A percentile compares a stretch with the other conserved stretches of the same genome.
These are phyloP conservation scores for Candida arabinofermentans DNA, from an alignment of 805 yeast genomes.

Conservation along the genomic window DNA sequence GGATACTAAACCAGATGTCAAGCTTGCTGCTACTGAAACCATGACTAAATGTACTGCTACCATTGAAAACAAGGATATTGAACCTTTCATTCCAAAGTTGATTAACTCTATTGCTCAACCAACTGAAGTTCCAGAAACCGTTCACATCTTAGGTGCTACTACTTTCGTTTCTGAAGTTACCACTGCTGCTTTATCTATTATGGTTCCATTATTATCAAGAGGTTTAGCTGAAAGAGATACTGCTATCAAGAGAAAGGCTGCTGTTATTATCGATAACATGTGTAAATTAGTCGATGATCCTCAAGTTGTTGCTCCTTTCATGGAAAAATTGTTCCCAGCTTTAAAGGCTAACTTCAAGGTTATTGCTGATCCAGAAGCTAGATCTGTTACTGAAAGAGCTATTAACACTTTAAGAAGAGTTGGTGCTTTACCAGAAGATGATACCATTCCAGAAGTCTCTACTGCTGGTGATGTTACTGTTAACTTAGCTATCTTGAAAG, in stretches of 20 bases:
- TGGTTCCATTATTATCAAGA: constrained; percentile 98
- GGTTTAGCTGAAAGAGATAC: constrained; percentile 99
- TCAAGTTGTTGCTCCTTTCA: constrained; percentile 99
- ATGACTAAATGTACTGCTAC: constrained; percentile 96
- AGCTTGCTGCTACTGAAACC: constrained; percentile 92
- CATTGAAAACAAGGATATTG: constrained; percentile 99
- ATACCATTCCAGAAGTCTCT: constrained; percentile 92
- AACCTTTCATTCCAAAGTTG: constrained; percentile 97
- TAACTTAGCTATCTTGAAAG: constrained; percentile 76
- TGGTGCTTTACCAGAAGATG: constrained; percentile 92
- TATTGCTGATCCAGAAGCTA: constrained; percentile 99
- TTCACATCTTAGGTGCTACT: constrained; percentile 98
- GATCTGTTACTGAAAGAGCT: constrained; percentile 97
- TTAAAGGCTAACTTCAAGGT: constrained; percentile 89
- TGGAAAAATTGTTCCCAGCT: constrained; percentile 93
- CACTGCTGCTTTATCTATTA: constrained; percentile 97
- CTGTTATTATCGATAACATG: constrained; percentile 99
- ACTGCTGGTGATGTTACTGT: constrained; percentile 96
- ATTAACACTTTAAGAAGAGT: constrained; percentile 97
- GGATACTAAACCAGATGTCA: constrained; percentile 99
- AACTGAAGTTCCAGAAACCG: constrained; percentile 97
- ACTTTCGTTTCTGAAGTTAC: constrained; percentile 99
- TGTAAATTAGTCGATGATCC: constrained; percentile 99
- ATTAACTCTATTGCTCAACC: constrained; percentile 97
- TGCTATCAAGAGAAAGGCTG: constrained; percentile 98